A percentile compares a stretch with the other conserved stretches of the same genome.
phyloP scores from a whole-genome alignment of 2,329 filamentous ascomycete species.

The Biscogniauxia mediterranea region DNA sequence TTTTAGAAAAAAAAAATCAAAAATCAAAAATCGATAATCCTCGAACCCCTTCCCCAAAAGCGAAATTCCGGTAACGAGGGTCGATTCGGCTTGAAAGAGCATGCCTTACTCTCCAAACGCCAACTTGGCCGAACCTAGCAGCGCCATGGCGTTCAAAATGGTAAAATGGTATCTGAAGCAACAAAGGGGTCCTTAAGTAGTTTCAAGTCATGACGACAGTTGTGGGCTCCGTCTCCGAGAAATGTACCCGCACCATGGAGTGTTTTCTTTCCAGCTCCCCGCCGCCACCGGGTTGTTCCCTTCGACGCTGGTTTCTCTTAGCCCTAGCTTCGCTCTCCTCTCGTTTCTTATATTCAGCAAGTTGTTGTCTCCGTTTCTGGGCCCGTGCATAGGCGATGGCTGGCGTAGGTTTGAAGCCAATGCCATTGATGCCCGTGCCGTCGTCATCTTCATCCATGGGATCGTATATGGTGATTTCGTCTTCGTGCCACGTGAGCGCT shows the following conservation, averaged over 20 bases:
- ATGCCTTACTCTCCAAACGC: neutral
- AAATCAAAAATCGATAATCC: neutral
- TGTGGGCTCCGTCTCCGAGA: constrained; percentile 32
- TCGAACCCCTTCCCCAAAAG: neutral
- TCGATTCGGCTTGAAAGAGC: neutral
- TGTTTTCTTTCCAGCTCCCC: constrained; percentile 25
- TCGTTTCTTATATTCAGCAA: constrained; percentile 60
- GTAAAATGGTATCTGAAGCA: neutral
- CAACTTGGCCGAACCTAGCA: neutral
- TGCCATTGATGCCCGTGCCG: constrained; percentile 65
- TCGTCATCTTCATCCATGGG: constrained; percentile 65
- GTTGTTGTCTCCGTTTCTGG: constrained; percentile 57
- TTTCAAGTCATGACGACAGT: constrained; percentile 28
- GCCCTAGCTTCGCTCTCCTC: constrained; percentile 61
- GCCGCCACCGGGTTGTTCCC: constrained; percentile 32
- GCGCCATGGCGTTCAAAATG: neutral
- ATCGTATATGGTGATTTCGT: constrained; percentile 67
- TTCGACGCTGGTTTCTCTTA: constrained; percentile 51
- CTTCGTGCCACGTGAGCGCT: constrained; percentile 64
- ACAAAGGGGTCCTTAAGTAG: neutral
- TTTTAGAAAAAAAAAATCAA: neutral
- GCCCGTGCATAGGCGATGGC: constrained; percentile 57
- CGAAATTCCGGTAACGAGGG: neutral
- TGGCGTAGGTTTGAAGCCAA: constrained; percentile 64
- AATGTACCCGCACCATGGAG: constrained; percentile 31